phyloP scores from a whole-genome alignment of 1,139 yeast genomes.

The Suhomyces bolitotheri region DNA sequence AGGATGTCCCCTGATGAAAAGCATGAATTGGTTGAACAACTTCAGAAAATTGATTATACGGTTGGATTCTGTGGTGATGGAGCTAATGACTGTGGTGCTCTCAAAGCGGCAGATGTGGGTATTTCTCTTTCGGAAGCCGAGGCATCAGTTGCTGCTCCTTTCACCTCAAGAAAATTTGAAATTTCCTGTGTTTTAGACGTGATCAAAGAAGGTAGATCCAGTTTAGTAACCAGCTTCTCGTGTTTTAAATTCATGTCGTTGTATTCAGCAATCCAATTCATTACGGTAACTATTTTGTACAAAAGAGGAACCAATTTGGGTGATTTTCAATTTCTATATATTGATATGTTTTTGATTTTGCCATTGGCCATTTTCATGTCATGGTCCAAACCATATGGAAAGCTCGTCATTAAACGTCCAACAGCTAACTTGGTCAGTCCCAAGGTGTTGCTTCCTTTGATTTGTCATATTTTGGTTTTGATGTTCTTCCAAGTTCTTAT shows the following conservation, averaged over 20 bases:
- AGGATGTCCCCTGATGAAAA: constrained; percentile 99
- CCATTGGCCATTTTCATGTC: constrained; percentile 98
- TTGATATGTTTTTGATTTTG: constrained; percentile 82
- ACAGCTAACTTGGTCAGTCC: constrained; percentile 92
- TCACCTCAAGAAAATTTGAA: constrained; percentile 86
- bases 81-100: constrained; percentile 96
- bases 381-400: constrained; percentile 81
- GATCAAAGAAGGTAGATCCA: constrained; percentile 90
- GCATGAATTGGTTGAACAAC: constrained; percentile 87
- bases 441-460: constrained; percentile 76
- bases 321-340: constrained; percentile 95
- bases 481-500: constrained; percentile 63
- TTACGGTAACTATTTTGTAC: constrained; percentile 81
- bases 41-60: constrained; percentile 82
- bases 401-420: constrained; percentile 72
- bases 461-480: constrained; percentile 68
- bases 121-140: constrained; percentile 95
- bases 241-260: constrained; percentile 98
- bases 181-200: constrained; percentile 91
- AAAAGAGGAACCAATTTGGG: constrained; percentile 91
- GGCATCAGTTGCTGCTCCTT: constrained; percentile 98
- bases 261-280: constrained; percentile 93
- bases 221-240: constrained; percentile 90
- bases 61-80: constrained; percentile 99
- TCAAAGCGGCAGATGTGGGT: constrained; percentile 97